Percentiles rank a stretch among this genome's conserved stretches.
Evolutionary conservation across 495 filamentous ascomycete species (phyloP).

Genomic region (Xylaria bambusicola): DNA sequence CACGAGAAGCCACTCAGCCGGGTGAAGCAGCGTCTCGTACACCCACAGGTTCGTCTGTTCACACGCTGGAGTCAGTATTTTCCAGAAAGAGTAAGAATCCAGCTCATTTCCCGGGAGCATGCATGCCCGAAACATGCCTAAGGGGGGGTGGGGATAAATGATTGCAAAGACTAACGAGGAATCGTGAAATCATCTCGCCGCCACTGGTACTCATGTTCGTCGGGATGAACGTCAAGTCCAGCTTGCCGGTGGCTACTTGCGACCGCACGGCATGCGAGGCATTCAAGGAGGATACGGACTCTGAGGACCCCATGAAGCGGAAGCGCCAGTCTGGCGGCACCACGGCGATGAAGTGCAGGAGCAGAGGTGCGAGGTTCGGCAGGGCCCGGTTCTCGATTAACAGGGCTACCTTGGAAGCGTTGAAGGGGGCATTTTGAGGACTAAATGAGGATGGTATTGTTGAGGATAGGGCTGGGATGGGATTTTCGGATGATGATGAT

Average conservation of each 20-base stretch:
- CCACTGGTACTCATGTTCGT: slow-evolving; percentile 43
- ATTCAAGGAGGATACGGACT: slow-evolving; percentile 42
- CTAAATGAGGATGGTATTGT: background rate
- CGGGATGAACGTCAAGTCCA: slow-evolving; percentile 50
- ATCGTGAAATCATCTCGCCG: slow-evolving; percentile 48
- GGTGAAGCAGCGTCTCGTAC: slow-evolving; percentile 41
- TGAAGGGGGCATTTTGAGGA: slow-evolving; percentile 33
- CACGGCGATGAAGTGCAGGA: slow-evolving; percentile 54
- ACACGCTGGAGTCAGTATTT: no score
- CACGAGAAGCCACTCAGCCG: slow-evolving; percentile 48
- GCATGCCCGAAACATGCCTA: no score
- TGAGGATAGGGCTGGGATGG: background rate
- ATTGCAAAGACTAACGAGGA: slow-evolving; percentile 48
- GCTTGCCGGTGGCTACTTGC: slow-evolving; percentile 43
- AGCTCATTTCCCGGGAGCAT: no score
- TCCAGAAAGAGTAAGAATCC: no score
- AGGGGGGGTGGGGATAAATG: no score
- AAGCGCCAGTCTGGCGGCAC: slow-evolving; percentile 58
- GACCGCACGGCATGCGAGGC: slow-evolving; percentile 39
- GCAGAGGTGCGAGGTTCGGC: slow-evolving; percentile 46
- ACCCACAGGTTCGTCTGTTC: slow-evolving; percentile 20
- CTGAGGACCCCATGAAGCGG: slow-evolving; percentile 49
- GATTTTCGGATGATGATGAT: background rate
- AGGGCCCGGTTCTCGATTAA: slow-evolving; percentile 51
- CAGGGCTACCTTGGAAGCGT: slow-evolving; percentile 51